phyloP scores from a whole-genome alignment of 2,329 filamentous ascomycete species.

The Nemania abortiva region DNA sequence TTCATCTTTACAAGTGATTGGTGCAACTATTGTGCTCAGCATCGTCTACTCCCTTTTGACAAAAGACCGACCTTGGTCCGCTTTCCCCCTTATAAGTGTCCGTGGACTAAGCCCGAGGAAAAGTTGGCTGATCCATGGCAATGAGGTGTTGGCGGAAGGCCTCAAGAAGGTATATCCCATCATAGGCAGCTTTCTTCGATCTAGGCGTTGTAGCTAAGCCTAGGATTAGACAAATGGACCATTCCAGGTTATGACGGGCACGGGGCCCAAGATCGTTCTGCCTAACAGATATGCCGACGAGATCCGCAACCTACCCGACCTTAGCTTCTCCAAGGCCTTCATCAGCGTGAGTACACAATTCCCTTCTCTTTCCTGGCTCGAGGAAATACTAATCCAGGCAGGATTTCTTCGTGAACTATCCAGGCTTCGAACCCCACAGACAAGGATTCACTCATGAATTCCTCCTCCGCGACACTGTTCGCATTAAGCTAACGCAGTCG shows the following conservation, averaged over 20 bases:
- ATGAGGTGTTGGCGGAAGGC: constrained; percentile 45
- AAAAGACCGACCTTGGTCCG: constrained; percentile 45
- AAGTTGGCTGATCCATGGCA: constrained; percentile 47
- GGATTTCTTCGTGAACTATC: constrained; percentile 53
- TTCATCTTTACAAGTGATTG: constrained; percentile 46
- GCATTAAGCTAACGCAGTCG: constrained; percentile 52
- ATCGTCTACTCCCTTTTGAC: constrained; percentile 47
- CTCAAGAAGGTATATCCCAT: constrained; percentile 41
- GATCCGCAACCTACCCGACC: constrained; percentile 51
- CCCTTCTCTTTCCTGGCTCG: neutral
- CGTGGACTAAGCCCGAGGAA: constrained; percentile 48
- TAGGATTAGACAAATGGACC: constrained; percentile 47
- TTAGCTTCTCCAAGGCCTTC: constrained; percentile 53
- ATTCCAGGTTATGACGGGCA: constrained; percentile 52
- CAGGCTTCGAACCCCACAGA: constrained; percentile 51
- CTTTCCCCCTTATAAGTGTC: constrained; percentile 47
- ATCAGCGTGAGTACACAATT: constrained; percentile 45
- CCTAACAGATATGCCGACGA: constrained; percentile 53
- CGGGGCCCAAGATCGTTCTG: constrained; percentile 51
- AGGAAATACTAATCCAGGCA: constrained; percentile 31
- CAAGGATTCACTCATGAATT: constrained; percentile 43
- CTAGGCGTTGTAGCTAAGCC: constrained; percentile 31
- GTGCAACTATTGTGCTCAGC: constrained; percentile 46
- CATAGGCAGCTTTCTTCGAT: neutral
- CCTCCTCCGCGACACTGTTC: constrained; percentile 50